These are phyloP conservation scores for Lablab purpureus DNA, from an alignment of 306 rosid genomes.

Conservation along the genomic window DNA sequence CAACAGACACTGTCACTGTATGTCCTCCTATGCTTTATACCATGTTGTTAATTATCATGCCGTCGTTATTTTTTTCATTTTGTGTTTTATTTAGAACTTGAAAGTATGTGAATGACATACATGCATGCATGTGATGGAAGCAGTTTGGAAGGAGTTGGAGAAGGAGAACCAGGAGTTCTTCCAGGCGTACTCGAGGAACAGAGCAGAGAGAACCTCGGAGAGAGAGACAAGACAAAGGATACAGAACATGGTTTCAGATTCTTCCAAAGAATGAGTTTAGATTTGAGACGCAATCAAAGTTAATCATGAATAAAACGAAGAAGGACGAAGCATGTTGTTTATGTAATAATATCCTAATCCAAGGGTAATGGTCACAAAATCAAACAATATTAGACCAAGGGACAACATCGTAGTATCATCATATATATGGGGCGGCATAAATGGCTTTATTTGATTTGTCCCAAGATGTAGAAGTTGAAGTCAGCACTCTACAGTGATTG, in stretches of 20 bases:
- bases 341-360: constrained; percentile 5
- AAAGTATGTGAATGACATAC: constrained; percentile 4
- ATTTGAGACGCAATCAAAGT: constrained; percentile 44
- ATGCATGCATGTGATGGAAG: constrained; percentile 46
- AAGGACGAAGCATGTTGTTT: neutral
- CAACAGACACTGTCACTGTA: neutral
- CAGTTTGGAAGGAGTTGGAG: constrained; percentile 96
- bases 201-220: constrained; percentile 50
- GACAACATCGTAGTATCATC: constrained; percentile 43
- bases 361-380: neutral
- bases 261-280: constrained; percentile 47
- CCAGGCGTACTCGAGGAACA: constrained; percentile 65
- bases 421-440: constrained; percentile 24
- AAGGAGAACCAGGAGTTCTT: constrained; percentile 96
- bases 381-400: constrained; percentile 28
- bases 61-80: too few relatives aligned
- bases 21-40: too few relatives aligned
- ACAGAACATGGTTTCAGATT: constrained; percentile 49
- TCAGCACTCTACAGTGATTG: constrained; percentile 45
- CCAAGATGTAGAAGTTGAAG: constrained; percentile 36
- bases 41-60: too few relatives aligned
- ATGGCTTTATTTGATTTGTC: constrained; percentile 45
- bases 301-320: constrained; percentile 1
- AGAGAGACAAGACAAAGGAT: constrained; percentile 54
- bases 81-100: neutral